Conservation (phyloP, 208 protist species). For the Leishmania amazonensis region DNA sequence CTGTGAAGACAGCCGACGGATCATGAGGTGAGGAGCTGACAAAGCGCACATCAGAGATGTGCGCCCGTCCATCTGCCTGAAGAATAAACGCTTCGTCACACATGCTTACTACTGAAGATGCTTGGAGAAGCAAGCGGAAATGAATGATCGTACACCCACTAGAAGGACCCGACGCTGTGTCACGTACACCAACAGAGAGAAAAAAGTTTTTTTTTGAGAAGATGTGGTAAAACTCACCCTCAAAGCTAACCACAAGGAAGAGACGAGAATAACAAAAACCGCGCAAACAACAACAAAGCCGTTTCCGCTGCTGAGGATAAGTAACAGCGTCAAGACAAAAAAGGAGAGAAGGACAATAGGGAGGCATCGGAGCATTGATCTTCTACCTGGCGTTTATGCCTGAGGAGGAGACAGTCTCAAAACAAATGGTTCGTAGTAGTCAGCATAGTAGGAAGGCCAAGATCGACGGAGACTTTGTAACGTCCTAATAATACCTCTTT, state of each 20-base stretch:
- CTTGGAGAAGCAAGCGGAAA: neutral
- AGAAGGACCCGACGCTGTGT: neutral
- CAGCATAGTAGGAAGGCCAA: neutral
- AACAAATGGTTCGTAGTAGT: neutral
- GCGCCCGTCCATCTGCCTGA: conserved; percentile 55
- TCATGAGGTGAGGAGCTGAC: conserved; percentile 33
- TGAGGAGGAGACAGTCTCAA: neutral
- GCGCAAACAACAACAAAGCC: neutral
- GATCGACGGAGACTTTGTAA: neutral
- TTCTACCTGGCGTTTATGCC: too few relatives aligned
- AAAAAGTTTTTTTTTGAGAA: neutral
- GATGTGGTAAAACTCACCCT: neutral
- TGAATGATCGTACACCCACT: neutral
- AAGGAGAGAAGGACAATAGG: neutral
- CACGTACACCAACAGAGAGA: neutral
- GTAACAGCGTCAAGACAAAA: neutral
- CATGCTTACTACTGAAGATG: neutral
- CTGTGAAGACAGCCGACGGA: conserved; percentile 29
- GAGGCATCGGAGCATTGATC: neutral
- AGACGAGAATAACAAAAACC: neutral
- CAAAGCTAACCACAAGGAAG: neutral
- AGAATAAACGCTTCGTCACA: conserved; percentile 40
- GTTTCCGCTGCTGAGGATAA: neutral
- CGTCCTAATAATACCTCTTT: neutral
- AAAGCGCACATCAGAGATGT: conserved; percentile 62